Evolutionary conservation across 768 basidiomycete genomes (phyloP).

Genomic region (Tremella yokohamensis): DNA sequence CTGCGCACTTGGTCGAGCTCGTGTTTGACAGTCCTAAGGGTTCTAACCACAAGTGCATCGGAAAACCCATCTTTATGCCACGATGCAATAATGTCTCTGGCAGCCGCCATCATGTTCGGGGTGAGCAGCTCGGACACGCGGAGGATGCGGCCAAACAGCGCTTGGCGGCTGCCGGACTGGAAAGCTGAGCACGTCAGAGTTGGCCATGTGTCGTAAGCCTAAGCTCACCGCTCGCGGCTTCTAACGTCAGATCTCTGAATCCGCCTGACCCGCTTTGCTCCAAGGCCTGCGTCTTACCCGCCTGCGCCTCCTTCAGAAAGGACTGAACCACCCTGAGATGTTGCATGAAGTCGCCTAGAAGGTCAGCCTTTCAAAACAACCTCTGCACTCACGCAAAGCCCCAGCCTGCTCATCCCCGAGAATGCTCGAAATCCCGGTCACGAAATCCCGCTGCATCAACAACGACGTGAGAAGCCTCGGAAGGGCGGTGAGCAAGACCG

Average conservation of each 20-base stretch:
- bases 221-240: too few relatives aligned
- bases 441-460: conserved; percentile 15
- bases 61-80: conserved; percentile 3
- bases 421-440: conserved; percentile 9
- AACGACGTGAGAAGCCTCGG: conserved; percentile 11
- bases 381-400: conserved; percentile 7
- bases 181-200: background rate
- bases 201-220: too few relatives aligned
- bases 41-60: background rate
- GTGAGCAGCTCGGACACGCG: background rate
- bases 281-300: background rate
- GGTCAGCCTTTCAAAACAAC: too few relatives aligned
- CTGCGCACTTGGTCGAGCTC: conserved; percentile 2
- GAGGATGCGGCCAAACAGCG: background rate
- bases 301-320: conserved; percentile 6
- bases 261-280: conserved; percentile 1
- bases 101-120: conserved; percentile 1
- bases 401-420: conserved; percentile 18
- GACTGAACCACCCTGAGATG: conserved; percentile 7
- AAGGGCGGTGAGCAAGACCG: conserved; percentile 8
- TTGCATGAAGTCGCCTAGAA: conserved; percentile 11
- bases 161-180: background rate
- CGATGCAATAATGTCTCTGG: background rate
- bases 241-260: too few relatives aligned
- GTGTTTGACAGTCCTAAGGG: background rate